Evolutionary conservation across 2,329 filamentous ascomycete genomes (phyloP).

Genomic region (Penicillium verrucosum): DNA sequence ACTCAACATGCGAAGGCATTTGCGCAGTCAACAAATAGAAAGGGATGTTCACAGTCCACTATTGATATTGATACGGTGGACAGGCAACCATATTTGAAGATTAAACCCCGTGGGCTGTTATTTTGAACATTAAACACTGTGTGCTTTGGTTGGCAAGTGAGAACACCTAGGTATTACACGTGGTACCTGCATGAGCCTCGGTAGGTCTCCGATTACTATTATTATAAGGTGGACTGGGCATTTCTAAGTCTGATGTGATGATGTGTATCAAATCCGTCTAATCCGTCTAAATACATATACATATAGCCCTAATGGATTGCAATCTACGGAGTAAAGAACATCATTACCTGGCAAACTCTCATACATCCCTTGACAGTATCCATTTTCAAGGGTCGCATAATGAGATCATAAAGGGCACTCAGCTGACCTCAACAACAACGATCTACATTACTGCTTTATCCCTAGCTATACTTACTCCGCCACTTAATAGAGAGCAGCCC

Average conservation of each 20-base stretch:
- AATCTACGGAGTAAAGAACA: not conserved
- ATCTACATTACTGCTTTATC: constrained; percentile 1
- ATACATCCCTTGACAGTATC: constrained; percentile 2
- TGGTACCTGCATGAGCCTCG: not conserved
- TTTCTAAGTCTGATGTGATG: not conserved
- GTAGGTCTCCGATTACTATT: not conserved
- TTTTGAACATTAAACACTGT: not conserved
- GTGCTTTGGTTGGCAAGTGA: not conserved
- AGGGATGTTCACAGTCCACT: not conserved
- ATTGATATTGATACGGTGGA: not conserved
- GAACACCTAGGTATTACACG: not conserved
- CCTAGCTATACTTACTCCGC: not conserved
- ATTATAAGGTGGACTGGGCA: not conserved
- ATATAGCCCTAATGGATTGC: not conserved
- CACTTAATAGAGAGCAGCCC: not conserved
- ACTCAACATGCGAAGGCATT: not conserved
- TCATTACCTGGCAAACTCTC: not conserved
- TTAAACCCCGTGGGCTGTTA: not conserved
- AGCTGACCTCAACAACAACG: not conserved
- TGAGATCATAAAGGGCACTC: not conserved
- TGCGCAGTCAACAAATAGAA: not conserved
- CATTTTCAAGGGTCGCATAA: not conserved
- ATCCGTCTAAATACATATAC: no score
- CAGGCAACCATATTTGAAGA: not conserved
- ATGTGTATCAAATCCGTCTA: not conserved